Base-by-base conservation (phyloP, 2,329 filamentous ascomycete species). In the Achaetomium macrosporum region DNA sequence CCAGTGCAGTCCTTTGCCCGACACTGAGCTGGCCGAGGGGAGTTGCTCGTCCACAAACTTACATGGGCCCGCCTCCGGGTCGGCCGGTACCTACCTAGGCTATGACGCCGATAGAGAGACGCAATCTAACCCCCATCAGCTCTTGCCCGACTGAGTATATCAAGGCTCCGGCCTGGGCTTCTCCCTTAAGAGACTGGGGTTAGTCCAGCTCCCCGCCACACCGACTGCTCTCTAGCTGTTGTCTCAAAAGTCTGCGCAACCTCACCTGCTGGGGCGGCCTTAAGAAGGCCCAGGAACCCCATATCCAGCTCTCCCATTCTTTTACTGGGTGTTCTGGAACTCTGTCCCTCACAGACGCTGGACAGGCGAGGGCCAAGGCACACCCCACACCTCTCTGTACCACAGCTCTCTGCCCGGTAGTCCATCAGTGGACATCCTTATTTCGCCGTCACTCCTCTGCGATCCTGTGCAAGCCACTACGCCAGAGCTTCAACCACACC, bases 201-300 rank as follows among this genome's bases (percentile, higher is more conserved):
- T 53, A 29, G 59, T 64, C 63, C 61, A 63, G 55, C 54, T 44
- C 37, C 62, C 64, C 62, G 64, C 64, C 66, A 63, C 68, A 67
- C 63, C 63, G 65, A 62, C 61, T 66, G 65, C 64, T 61, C 61
- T 63, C 67, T 63, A 65, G 64, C 66, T 65, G 64, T 66, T 73
- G 71, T 73, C 71, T 74, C 69, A 64, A 71, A 68, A 61, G 62
- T 67, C 68, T 73, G 70, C 71, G 61, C 71, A 62, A 73, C 70
- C 64, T 57, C 59, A 63, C 61, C 48, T 45, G 29, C 44, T 47
- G 35, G 42, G 48, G 43, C 36, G 48, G 52, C 46, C 44, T 59
- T 59, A 59, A 63, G 58, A 60, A 59, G 60, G 54, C 55, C 53
- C 50, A 56, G 37, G 39, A 56, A 47, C 55, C 45, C 57, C 49